phyloP scores from a whole-genome alignment of 371 early-diverging fungal genomes.

The Lichtheimia ramosa region DNA sequence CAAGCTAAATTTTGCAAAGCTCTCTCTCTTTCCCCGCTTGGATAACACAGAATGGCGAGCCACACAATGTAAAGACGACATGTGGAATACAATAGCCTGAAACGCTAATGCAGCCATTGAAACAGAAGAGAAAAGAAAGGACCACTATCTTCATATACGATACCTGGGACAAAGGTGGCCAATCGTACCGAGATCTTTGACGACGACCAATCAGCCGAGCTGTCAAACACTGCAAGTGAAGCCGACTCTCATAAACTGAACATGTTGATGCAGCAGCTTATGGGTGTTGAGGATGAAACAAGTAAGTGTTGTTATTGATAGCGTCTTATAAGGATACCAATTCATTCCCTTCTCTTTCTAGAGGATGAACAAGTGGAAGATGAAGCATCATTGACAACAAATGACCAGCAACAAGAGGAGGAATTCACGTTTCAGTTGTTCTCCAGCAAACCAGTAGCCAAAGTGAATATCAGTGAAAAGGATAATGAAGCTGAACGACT shows the following conservation, averaged over 20 bases:
- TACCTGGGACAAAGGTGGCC: constrained; percentile 11
- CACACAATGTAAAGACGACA: too few relatives aligned
- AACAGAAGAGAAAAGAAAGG: neutral
- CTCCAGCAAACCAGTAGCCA: constrained; percentile 31
- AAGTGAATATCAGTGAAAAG: constrained; percentile 30
- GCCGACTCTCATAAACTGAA: constrained; percentile 28
- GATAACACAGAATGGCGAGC: too few relatives aligned
- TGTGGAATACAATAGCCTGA: too few relatives aligned
- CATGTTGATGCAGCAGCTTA: constrained; percentile 22
- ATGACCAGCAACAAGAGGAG: constrained; percentile 16
- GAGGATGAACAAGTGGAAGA: constrained; percentile 3
- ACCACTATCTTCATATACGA: constrained; percentile 2
- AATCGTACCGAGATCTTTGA: constrained; percentile 29
- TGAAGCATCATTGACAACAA: constrained; percentile 1
- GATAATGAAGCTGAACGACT: constrained; percentile 26
- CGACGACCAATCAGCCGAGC: constrained; percentile 15
- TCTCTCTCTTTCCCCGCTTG: too few relatives aligned
- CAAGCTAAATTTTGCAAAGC: too few relatives aligned
- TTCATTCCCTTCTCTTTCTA: neutral
- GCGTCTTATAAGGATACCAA: constrained; percentile 6
- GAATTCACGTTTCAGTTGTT: constrained; percentile 40
- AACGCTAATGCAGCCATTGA: too few relatives aligned
- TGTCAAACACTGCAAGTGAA: constrained; percentile 14
- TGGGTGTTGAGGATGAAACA: neutral
- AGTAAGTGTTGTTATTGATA: constrained; percentile 4